Percentiles rank a stretch among this genome's conserved stretches.
Conservation (phyloP, 495 filamentous ascomycete species). For the Penicillium angulare region DNA sequence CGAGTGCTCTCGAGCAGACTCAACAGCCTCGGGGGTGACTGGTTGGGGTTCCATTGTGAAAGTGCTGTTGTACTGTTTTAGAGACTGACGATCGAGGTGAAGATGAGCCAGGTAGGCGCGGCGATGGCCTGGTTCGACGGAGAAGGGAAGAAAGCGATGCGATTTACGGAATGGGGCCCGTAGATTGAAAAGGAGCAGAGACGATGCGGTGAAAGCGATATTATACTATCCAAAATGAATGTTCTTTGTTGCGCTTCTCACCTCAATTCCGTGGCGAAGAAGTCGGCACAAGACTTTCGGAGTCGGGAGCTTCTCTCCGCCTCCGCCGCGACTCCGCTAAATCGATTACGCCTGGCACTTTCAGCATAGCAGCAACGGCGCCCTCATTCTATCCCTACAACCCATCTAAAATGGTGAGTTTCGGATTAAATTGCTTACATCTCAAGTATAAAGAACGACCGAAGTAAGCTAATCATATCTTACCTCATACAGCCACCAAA, state of each 20-base stretch:
- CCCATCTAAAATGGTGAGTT: slow-evolving; percentile 17
- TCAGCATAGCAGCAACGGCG: not conserved
- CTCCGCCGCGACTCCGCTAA: slow-evolving; percentile 11
- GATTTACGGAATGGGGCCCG: no score
- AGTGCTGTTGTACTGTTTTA: no score
- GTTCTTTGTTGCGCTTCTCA: no score
- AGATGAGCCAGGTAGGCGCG: not conserved
- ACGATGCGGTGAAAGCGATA: no score
- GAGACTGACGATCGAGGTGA: not conserved
- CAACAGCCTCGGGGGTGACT: slow-evolving; percentile 2
- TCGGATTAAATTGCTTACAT: not conserved
- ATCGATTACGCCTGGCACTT: not conserved
- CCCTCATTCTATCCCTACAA: no score
- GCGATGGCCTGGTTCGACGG: no score
- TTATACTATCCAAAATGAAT: no score
- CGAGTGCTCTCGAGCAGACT: slow-evolving; percentile 15
- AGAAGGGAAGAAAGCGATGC: no score
- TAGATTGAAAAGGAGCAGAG: no score
- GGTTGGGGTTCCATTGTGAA: slow-evolving; percentile 26
- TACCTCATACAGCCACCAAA: slow-evolving; percentile 11
- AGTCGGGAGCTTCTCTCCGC: slow-evolving; percentile 14
- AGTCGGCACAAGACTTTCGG: not conserved
- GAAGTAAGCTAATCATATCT: not conserved
- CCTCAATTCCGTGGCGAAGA: not conserved
- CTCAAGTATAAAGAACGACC: no score